Conservation (phyloP, 345 rosid genomes). For the Populus deltoides region DNA sequence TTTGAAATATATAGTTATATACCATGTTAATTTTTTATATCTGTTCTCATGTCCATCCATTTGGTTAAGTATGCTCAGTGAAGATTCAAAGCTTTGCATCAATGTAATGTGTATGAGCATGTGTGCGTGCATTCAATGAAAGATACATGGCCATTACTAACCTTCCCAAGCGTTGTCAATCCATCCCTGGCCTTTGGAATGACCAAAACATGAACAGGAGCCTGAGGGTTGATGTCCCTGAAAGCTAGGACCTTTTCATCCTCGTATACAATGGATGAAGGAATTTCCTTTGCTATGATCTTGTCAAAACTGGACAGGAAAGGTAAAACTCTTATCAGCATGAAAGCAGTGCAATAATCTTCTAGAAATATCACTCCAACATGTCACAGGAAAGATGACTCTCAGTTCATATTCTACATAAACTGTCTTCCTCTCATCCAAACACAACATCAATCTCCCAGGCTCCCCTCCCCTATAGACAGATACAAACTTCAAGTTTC, state of each 20-base stretch:
- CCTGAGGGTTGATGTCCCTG: constrained; percentile 32
- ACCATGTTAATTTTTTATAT: too few species aligned
- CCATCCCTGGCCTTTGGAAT: constrained; percentile 37
- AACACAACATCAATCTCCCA: neutral
- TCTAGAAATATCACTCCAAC: neutral
- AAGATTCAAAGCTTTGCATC: neutral
- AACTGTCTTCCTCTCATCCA: neutral
- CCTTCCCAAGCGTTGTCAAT: constrained; percentile 30
- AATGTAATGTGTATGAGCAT: neutral
- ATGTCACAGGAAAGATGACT: neutral
- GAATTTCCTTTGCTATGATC: constrained; percentile 85
- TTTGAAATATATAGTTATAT: neutral
- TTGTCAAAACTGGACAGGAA: constrained; percentile 63
- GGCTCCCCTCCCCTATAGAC: neutral
- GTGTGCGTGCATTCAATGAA: neutral
- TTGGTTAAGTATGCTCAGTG: too few species aligned
- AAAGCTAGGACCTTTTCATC: constrained; percentile 52
- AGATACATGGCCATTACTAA: neutral
- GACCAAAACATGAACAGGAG: constrained; percentile 34
- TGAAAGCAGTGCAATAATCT: constrained; percentile 2
- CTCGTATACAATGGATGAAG: constrained; percentile 82
- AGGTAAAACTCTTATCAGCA: neutral
- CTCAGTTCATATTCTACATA: neutral
- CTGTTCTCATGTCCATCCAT: too few species aligned
- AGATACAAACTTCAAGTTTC: neutral